Conservation (phyloP, 2,329 filamentous ascomycete genomes). For the Colletotrichum tropicale region DNA sequence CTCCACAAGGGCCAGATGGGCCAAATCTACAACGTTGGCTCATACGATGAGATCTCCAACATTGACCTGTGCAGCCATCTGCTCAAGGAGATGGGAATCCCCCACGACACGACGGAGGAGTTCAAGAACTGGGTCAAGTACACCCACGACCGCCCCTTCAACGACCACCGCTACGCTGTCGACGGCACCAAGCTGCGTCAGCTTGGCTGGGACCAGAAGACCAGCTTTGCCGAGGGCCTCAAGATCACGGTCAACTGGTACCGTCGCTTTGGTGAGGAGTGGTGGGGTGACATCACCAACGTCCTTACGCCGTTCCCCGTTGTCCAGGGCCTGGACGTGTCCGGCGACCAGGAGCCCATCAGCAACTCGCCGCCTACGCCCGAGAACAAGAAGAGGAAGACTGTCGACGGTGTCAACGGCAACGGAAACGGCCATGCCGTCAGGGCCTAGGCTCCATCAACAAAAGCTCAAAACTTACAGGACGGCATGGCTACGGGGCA, state of each 20-base stretch:
- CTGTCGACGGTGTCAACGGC: slow-evolving; percentile 13
- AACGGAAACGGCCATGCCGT: background rate
- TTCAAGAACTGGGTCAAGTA: slow-evolving; percentile 72
- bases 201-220: slow-evolving; percentile 74
- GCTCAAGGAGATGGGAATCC: slow-evolving; percentile 65
- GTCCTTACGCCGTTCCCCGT: slow-evolving; percentile 72
- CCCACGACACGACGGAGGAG: slow-evolving; percentile 53
- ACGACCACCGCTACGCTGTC: slow-evolving; percentile 75
- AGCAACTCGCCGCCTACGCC: slow-evolving; percentile 31
- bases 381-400: slow-evolving; percentile 25
- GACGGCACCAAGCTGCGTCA: slow-evolving; percentile 70
- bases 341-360: slow-evolving; percentile 53
- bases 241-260: slow-evolving; percentile 74
- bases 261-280: slow-evolving; percentile 64
- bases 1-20: slow-evolving; percentile 77
- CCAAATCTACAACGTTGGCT: slow-evolving; percentile 84
- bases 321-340: slow-evolving; percentile 58
- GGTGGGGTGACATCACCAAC: slow-evolving; percentile 76
- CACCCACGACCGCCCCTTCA: slow-evolving; percentile 79
- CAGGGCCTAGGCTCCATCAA: background rate
- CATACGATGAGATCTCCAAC: slow-evolving; percentile 79
- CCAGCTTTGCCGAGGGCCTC: slow-evolving; percentile 67
- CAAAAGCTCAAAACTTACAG: background rate
- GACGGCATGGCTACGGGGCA: background rate
- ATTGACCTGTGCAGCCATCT: slow-evolving; percentile 70